Conservation (phyloP, 2,329 filamentous ascomycete species). For the Exophiala xenobiotica region DNA sequence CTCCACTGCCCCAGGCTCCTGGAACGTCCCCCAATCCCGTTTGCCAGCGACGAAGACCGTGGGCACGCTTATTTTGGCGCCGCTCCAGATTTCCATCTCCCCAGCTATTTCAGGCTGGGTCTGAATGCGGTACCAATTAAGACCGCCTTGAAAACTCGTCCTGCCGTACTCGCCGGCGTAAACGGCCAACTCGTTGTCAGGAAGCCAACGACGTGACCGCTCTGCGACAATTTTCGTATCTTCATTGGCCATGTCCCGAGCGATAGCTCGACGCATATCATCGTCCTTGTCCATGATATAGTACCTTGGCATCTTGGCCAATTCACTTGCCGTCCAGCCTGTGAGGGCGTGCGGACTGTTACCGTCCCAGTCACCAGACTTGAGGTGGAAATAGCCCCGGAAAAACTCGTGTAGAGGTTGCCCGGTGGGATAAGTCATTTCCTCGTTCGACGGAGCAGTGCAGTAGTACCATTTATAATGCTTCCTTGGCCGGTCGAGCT, state of each 20-base stretch:
- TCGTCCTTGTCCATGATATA: slow-evolving; percentile 63
- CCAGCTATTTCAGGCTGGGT: slow-evolving; percentile 50
- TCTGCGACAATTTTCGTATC: slow-evolving; percentile 35
- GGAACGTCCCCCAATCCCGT: slow-evolving; percentile 67
- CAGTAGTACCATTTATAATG: slow-evolving; percentile 66
- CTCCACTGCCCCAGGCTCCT: slow-evolving; percentile 64
- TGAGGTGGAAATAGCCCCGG: slow-evolving; percentile 67
- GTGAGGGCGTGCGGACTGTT: slow-evolving; percentile 56
- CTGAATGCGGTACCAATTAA: slow-evolving; percentile 67
- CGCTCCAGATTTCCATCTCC: slow-evolving; percentile 60
- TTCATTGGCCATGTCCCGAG: slow-evolving; percentile 55
- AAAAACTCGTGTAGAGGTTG: slow-evolving; percentile 58
- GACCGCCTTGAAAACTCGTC: slow-evolving; percentile 63
- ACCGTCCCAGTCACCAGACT: slow-evolving; percentile 60
- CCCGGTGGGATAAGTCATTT: slow-evolving; percentile 42
- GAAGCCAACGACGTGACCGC: slow-evolving; percentile 51
- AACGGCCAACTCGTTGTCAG: slow-evolving; percentile 57
- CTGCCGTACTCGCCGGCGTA: slow-evolving; percentile 62
- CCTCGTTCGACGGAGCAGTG: slow-evolving; percentile 36
- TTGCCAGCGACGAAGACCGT: slow-evolving; percentile 61
- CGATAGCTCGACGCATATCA: slow-evolving; percentile 61
- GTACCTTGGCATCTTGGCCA: slow-evolving; percentile 64
- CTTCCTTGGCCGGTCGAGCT: slow-evolving; percentile 58
- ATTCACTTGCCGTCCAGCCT: slow-evolving; percentile 57
- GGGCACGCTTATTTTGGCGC: slow-evolving; percentile 61